phyloP scores from a whole-genome alignment of 805 yeast species.

The Schwanniomyces vanrijiae region DNA sequence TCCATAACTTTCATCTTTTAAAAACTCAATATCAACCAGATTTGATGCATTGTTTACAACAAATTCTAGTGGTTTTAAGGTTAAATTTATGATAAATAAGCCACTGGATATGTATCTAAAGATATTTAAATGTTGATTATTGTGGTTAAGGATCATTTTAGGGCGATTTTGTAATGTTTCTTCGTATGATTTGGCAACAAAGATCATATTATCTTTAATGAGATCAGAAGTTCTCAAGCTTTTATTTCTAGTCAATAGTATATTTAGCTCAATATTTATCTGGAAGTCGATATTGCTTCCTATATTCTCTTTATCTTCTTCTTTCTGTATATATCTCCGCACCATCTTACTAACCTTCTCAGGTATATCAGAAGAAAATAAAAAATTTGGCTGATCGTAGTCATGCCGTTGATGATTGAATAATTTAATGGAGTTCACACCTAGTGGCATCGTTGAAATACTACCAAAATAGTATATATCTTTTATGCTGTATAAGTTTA shows the following conservation, averaged over 20 bases:
- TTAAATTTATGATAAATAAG: conserved; percentile 32
- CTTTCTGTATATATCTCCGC: background rate
- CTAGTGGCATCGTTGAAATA: conserved; percentile 2
- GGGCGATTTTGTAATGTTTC: background rate
- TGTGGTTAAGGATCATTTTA: background rate
- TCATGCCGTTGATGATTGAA: conserved; percentile 16
- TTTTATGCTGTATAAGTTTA: background rate
- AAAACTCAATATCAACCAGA: conserved; percentile 20
- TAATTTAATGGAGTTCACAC: conserved; percentile 2
- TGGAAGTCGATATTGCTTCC: conserved; percentile 18
- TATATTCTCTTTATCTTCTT: conserved; percentile 6
- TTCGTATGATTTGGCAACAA: conserved; percentile 24
- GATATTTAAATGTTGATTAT: background rate
- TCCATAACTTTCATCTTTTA: conserved; percentile 30
- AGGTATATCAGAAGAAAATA: conserved; percentile 37
- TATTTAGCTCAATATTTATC: conserved; percentile 35
- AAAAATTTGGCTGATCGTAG: conserved; percentile 35
- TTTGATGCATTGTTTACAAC: conserved; percentile 14
- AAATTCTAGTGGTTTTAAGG: conserved; percentile 23
- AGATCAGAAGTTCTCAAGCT: conserved; percentile 31
- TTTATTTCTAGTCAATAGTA: conserved; percentile 29
- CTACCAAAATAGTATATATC: background rate
- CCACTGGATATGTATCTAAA: conserved; percentile 17
- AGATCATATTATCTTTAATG: conserved; percentile 33
- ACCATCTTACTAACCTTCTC: conserved; percentile 15